Evolutionary conservation across 2,329 filamentous ascomycete species (phyloP), one percentile per base, ranked within the genome.

Genomic region (Onygena corvina): DNA sequence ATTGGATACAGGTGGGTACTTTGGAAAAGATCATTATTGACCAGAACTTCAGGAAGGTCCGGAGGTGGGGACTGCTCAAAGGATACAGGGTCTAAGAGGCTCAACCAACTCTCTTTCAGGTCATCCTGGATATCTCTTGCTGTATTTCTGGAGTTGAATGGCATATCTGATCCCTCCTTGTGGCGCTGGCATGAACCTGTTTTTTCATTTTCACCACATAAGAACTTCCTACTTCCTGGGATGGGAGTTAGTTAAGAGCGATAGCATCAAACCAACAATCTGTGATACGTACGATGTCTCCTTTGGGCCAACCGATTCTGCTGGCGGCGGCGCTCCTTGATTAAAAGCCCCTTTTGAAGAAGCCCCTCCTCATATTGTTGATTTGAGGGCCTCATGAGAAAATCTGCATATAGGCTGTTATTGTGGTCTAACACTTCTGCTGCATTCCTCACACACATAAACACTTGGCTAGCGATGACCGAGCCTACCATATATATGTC

Each of bases 281-380:
- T n/a, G n/a, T n/a, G n/a, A n/a, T n/a, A 44, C 38, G 16, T 18
- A 48, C 46, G 31, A 9, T 48, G 46, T n/a, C 38, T 48, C 14
- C 46, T 48, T 18, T 48, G 46, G 14, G 46, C 46, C 11, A 48
- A 36, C 4, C 46, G 29, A 16, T 48, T 48, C 33, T 48, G 46
- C 2, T 12, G 31, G 21, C 46, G 31, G n/a, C 46, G 46, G 9
- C 46, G 46, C 12, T 46, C 42, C 12, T 46, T 46, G 7, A 29
- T 31, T 9, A 9, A 8, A 8, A 30, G 11, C 18, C 30, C 42
- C 30, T 7, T 40, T 25, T 40, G 35, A 16, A n/a, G 4, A 4
- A n/a, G 7, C 12, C n/a, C 35, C 12, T 40, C 16, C 9, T 40
- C 35, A 6, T 7, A 4, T n/a, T 21, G 35, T n/a, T 40, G 8